Evolutionary conservation across 352 stramenopile species (phyloP).

Genomic region (Globisporangium orthogonon): DNA sequence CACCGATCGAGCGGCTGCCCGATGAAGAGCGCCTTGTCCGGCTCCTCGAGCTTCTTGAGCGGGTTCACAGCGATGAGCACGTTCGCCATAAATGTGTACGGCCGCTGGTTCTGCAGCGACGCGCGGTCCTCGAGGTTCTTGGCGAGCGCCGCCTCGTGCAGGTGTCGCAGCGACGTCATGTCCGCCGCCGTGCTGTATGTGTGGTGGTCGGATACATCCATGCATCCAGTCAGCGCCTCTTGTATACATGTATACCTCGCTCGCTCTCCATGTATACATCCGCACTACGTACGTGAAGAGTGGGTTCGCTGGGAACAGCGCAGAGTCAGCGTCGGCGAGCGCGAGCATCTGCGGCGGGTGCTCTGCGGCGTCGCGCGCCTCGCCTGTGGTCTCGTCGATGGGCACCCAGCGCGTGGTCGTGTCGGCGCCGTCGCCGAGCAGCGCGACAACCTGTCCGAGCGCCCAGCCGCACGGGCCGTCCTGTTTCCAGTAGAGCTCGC

Average conservation of each 20-base stretch:
- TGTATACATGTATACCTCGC: background rate
- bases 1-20: slow-evolving; percentile 61
- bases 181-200: slow-evolving; percentile 59
- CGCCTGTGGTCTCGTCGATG: slow-evolving; percentile 64
- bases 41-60: slow-evolving; percentile 62
- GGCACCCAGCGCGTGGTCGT: slow-evolving; percentile 30
- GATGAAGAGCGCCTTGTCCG: slow-evolving; percentile 66
- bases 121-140: slow-evolving; percentile 87
- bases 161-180: slow-evolving; percentile 79
- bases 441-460: slow-evolving; percentile 59
- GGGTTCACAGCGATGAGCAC: slow-evolving; percentile 85
- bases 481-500: slow-evolving; percentile 81
- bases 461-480: slow-evolving; percentile 54
- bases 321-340: slow-evolving; percentile 28
- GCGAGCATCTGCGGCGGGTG: slow-evolving; percentile 30
- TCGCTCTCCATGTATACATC: background rate
- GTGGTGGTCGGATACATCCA: too few relatives aligned
- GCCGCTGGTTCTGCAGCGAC: slow-evolving; percentile 58
- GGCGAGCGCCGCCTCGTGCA: slow-evolving; percentile 80
- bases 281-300: slow-evolving; percentile 37
- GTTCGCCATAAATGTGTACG: slow-evolving; percentile 88
- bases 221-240: background rate
- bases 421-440: slow-evolving; percentile 24
- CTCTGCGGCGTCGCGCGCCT: slow-evolving; percentile 20
- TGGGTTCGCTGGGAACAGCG: slow-evolving; percentile 68